A percentile compares a stretch with the other conserved stretches of the same genome.
These are phyloP conservation scores for Coemansia sp. DNA, from an alignment of 192 early-diverging fungal species.

Conservation along the genomic window DNA sequence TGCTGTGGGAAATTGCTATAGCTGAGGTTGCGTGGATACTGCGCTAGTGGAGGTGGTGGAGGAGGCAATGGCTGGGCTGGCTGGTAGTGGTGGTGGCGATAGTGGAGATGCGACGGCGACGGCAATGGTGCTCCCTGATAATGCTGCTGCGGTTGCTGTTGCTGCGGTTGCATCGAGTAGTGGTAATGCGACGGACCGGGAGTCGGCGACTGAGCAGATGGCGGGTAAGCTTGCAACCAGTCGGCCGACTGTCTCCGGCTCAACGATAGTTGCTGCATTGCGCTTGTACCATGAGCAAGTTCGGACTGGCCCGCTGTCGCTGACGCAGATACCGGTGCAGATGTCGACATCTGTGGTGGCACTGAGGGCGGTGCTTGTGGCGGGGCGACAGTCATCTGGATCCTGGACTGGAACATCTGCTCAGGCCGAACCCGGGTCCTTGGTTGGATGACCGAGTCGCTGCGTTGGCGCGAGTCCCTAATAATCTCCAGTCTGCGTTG, in stretches of 20 bases:
- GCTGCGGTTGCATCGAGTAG: conserved; percentile 12
- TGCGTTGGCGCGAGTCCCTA: conserved; percentile 29
- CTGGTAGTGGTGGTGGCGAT: neutral
- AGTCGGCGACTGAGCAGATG: conserved; percentile 4
- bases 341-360: neutral
- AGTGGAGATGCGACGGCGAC: conserved; percentile 16
- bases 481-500: conserved; percentile 31
- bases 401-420: conserved; percentile 12
- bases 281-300: neutral
- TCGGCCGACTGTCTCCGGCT: conserved; percentile 15
- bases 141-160: conserved; percentile 14
- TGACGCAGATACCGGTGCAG: conserved; percentile 12
- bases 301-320: neutral
- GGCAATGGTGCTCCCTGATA: conserved; percentile 5
- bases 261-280: neutral
- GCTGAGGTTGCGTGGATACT: neutral
- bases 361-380: neutral
- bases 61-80: neutral
- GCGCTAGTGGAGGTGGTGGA: neutral
- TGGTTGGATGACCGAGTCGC: conserved; percentile 21
- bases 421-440: conserved; percentile 6
- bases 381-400: conserved; percentile 2
- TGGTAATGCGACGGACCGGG: conserved; percentile 13
- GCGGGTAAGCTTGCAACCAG: neutral
- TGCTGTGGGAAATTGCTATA: conserved; percentile 1